These are phyloP conservation scores for Cyclotella cryptica DNA, from an alignment of 108 stramenopile species.

Conservation along the genomic window DNA sequence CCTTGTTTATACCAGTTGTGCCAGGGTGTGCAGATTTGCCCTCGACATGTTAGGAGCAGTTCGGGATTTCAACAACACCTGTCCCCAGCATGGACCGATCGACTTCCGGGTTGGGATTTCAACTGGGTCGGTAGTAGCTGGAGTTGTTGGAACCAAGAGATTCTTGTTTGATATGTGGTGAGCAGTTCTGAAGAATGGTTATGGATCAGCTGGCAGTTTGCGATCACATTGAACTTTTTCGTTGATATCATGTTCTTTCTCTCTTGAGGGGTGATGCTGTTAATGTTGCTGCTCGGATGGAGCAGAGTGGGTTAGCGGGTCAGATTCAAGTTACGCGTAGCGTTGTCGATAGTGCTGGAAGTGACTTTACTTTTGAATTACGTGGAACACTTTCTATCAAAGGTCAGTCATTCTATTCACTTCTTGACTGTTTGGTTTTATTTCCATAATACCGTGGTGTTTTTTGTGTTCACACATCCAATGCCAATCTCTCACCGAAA, in stretches of 20 bases:
- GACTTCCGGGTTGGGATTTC: constrained; percentile 52
- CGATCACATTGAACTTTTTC: background rate
- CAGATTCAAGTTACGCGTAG: constrained; percentile 56
- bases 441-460: too few relatives aligned
- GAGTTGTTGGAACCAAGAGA: constrained; percentile 62
- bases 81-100: constrained; percentile 36
- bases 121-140: constrained; percentile 61
- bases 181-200: background rate
- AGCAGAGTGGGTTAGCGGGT: constrained; percentile 49
- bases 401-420: background rate
- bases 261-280: constrained; percentile 35
- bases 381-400: constrained; percentile 16
- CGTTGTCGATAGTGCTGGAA: constrained; percentile 41
- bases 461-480: too few relatives aligned
- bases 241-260: too few relatives aligned
- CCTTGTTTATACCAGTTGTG: constrained; percentile 14
- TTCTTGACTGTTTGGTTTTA: too few relatives aligned
- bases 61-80: constrained; percentile 31
- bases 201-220: too few relatives aligned
- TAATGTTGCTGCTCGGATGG: constrained; percentile 64
- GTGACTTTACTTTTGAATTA: constrained; percentile 19
- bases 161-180: constrained; percentile 66
- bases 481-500: background rate
- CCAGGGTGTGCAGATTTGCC: constrained; percentile 58
- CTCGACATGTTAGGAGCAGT: constrained; percentile 59